Base-by-base conservation (phyloP, 1,284 basidiomycete genomes). In the Ustilago curta region DNA sequence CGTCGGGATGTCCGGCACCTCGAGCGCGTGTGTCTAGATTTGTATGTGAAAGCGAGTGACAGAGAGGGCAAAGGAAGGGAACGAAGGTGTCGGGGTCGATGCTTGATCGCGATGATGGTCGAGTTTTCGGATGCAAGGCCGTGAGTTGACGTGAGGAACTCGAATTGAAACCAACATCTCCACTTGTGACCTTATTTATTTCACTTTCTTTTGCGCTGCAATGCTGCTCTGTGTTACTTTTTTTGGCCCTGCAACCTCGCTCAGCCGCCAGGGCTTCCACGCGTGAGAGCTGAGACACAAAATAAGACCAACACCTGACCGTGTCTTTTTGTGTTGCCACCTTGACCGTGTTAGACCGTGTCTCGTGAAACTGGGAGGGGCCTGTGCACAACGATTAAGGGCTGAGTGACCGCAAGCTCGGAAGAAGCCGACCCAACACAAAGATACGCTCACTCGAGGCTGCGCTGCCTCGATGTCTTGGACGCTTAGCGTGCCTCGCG, bases 301-400 rank as follows among this genome's bases (percentile, higher is more conserved):
- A 37, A 37, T 5, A 55, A 61, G 49, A 67, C 65, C 65, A 67
- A 67, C 65, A 67, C 65, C 65, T 67, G 65, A 67, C 59, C 65
- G 59, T 53, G 65, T 51, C 48, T 14, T 21, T 39, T 47, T 49
- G 35, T 21, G 27, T 47, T 49, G 35, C 35, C 35, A 37, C 35
- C 35, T n/a, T 5, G 6, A 3, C 11, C 14, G 16, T 47, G 42
- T 45, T 32, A 56, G n/a, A 52, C 44, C 49, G 42, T 27, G 19
- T n/a, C 29, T 14, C 21, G 18, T 37, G 35, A 37, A 37, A 14
- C 35, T 12, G 6, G 16, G 35, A 37, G 35, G 14, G 35, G 14
- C 35, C 16, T 37, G 35, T 14, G 35, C 35, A 37, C 35, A 37
- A 37, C 2, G 35, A 4, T 37, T 37, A 9, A 14, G 9, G 35